Percentiles rank a stretch among this genome's conserved stretches.
These are phyloP conservation scores for Rutstroemia sydowiana DNA, from an alignment of 2,329 filamentous ascomycete species.

Conservation along the genomic window DNA sequence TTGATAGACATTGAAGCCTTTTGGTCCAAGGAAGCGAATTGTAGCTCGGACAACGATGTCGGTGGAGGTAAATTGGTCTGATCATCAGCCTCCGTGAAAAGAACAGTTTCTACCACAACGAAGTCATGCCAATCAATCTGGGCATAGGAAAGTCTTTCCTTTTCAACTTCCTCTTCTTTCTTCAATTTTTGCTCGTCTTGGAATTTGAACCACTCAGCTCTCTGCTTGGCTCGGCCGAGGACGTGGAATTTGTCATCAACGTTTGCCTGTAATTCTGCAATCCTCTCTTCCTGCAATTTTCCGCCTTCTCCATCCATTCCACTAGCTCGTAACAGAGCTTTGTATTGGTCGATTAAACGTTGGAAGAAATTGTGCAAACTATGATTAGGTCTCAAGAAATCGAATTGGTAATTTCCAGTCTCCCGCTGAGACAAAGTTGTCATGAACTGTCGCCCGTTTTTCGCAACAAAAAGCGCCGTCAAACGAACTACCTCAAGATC, in stretches of 20 bases:
- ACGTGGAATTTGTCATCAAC: conserved; percentile 73
- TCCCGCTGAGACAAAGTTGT: conserved; percentile 84
- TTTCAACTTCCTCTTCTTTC: conserved; percentile 80
- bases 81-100: conserved; percentile 86
- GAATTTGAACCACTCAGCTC: conserved; percentile 80
- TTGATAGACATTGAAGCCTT: conserved; percentile 85
- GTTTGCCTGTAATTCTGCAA: conserved; percentile 67
- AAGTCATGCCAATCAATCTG: conserved; percentile 99
- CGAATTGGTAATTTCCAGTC: conserved; percentile 86
- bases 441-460: conserved; percentile 88
- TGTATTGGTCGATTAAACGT: conserved; percentile 87
- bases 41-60: conserved; percentile 81
- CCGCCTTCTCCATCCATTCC: conserved; percentile 55
- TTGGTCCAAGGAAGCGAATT: conserved; percentile 90
- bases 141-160: conserved; percentile 67
- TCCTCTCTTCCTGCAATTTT: conserved; percentile 63
- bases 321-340: conserved; percentile 62
- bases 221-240: conserved; percentile 71
- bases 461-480: conserved; percentile 86
- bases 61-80: conserved; percentile 79
- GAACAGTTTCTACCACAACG: conserved; percentile 87
- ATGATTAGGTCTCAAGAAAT: conserved; percentile 91
- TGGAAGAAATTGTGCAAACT: conserved; percentile 95
- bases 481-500: conserved; percentile 70
- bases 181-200: conserved; percentile 80